Evolutionary conservation across 2,329 filamentous ascomycete genomes (phyloP).

Genomic region (Aureobasidium sp.): DNA sequence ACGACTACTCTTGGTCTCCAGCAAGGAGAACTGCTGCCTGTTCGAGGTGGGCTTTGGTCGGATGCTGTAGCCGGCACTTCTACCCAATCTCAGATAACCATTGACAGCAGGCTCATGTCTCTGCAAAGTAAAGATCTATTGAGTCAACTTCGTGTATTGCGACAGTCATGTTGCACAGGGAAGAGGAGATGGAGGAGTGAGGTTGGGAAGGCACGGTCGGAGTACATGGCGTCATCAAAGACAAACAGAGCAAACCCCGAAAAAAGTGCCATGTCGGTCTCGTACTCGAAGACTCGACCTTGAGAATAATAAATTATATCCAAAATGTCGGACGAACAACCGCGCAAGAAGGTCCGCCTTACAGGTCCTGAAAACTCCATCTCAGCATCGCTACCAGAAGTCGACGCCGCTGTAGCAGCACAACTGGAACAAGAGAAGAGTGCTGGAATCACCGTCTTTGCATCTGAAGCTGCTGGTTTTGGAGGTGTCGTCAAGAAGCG

Average conservation of each 20-base stretch:
- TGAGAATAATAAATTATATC: not conserved
- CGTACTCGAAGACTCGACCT: not conserved
- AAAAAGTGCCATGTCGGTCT: not conserved
- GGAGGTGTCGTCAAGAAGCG: slow-evolving; percentile 61
- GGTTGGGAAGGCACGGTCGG: not conserved
- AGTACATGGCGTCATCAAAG: not conserved
- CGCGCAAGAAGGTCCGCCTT: slow-evolving; percentile 13
- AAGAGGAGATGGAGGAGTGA: not conserved
- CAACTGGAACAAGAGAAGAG: slow-evolving; percentile 35
- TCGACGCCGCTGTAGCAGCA: not conserved
- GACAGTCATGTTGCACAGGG: not conserved
- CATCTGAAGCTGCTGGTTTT: slow-evolving; percentile 53
- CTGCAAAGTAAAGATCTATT: not conserved
- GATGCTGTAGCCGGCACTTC: not conserved
- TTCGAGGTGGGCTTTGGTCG: not conserved
- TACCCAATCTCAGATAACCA: no score
- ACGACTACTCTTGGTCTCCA: not conserved
- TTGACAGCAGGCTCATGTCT: not conserved
- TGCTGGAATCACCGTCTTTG: slow-evolving; percentile 56
- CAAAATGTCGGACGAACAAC: slow-evolving; percentile 13
- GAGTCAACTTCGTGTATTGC: not conserved
- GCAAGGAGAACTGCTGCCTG: not conserved
- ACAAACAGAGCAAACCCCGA: slow-evolving; percentile 9
- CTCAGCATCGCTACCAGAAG: not conserved
- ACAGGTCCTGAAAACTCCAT: slow-evolving; percentile 5